Evolutionary conservation across 768 basidiomycete species (phyloP).

Genomic region (Austroboletus eburneus): DNA sequence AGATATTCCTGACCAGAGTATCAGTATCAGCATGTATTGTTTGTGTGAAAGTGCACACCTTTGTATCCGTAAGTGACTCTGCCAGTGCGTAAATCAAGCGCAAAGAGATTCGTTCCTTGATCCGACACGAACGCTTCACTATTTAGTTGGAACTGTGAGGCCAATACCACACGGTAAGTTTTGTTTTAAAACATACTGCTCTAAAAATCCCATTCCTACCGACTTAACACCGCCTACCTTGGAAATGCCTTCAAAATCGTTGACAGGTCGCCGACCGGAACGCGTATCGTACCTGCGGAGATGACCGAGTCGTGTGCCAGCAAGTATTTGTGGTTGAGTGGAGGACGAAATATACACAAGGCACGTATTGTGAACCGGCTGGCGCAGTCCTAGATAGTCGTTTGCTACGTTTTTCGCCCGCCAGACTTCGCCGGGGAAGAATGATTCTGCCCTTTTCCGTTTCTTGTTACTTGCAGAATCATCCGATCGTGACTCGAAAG

Average conservation of each 20-base stretch:
- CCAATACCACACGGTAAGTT: neutral
- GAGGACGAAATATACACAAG: conserved; percentile 53
- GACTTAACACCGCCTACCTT: conserved; percentile 59
- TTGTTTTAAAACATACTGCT: conserved; percentile 49
- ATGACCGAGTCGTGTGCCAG: conserved; percentile 74
- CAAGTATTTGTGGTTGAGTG: conserved; percentile 47
- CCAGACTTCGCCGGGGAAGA: conserved; percentile 78
- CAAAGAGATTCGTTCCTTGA: conserved; percentile 55
- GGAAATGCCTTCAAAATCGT: conserved; percentile 57
- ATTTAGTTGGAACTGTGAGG: neutral
- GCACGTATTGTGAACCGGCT: conserved; percentile 72
- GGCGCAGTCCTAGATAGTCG: conserved; percentile 69
- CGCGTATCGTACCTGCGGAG: conserved; percentile 77
- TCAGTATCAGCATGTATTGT: neutral
- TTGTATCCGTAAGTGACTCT: conserved; percentile 61
- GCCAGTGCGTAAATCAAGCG: conserved; percentile 69
- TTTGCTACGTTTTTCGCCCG: conserved; percentile 84
- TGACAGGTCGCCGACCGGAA: conserved; percentile 60
- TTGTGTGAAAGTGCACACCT: conserved; percentile 40
- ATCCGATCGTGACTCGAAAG: conserved; percentile 36
- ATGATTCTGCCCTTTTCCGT: conserved; percentile 54
- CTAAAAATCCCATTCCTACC: conserved; percentile 54
- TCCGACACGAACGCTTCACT: conserved; percentile 75
- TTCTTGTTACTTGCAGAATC: conserved; percentile 28
- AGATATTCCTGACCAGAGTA: conserved; percentile 50